Percentiles rank a stretch among this genome's conserved stretches.
Conservation (phyloP, 2,329 filamentous ascomycete genomes). For the Scytalidium sp. region DNA sequence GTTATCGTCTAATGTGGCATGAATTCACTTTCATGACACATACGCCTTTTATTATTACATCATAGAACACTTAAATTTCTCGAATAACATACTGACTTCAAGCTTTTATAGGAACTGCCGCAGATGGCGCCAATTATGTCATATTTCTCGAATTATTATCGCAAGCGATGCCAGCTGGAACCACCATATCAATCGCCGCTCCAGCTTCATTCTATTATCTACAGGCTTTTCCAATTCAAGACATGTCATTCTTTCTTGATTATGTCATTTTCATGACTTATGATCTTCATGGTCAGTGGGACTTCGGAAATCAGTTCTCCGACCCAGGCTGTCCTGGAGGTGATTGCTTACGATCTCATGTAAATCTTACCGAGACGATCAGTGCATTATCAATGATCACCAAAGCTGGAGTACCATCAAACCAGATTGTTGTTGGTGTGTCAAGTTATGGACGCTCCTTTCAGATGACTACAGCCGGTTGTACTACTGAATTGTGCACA, state of each 20-base stretch:
- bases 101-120: conserved; percentile 10
- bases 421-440: conserved; percentile 30
- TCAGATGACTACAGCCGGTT: conserved; percentile 27
- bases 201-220: conserved; percentile 32
- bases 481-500: conserved; percentile 18
- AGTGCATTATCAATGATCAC: conserved; percentile 35
- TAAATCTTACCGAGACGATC: conserved; percentile 35
- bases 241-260: conserved; percentile 13
- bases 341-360: conserved; percentile 30
- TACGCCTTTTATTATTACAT: too few species aligned
- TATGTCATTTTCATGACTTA: conserved; percentile 23
- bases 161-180: conserved; percentile 15
- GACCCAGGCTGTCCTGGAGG: conserved; percentile 26
- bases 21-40: too few species aligned
- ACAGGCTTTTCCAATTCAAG: conserved; percentile 14
- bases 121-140: conserved; percentile 33
- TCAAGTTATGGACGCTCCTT: conserved; percentile 33
- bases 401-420: conserved; percentile 26
- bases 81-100: too few species aligned
- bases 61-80: too few species aligned
- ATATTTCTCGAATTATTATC: conserved; percentile 27
- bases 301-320: conserved; percentile 28
- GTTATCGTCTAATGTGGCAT: too few species aligned
- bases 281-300: conserved; percentile 38
- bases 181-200: conserved; percentile 19